Conservation (phyloP, 352 stramenopile species). For the Globisporangium radiosum region DNA sequence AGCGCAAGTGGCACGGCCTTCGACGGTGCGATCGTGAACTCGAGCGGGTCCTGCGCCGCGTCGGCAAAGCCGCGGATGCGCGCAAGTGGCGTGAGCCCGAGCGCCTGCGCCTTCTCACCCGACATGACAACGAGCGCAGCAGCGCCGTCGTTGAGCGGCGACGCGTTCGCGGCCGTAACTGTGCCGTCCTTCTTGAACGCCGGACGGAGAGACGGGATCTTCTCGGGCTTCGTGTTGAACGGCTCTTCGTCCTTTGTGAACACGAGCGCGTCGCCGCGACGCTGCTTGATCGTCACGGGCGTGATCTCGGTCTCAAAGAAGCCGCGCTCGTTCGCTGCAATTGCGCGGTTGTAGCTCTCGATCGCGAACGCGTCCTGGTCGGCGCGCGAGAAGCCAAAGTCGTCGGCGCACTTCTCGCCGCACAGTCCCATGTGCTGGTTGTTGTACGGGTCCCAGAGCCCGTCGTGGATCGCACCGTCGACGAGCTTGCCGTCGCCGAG, state of each 20-base stretch:
- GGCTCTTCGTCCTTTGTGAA: conserved; percentile 93
- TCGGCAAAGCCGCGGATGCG: conserved; percentile 80
- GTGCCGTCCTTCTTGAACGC: conserved; percentile 96
- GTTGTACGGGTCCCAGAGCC: conserved; percentile 97
- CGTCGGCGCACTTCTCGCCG: conserved; percentile 88
- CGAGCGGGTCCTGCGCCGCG: conserved; percentile 84
- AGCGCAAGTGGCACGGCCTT: conserved; percentile 93
- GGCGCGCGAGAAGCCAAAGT: conserved; percentile 34
- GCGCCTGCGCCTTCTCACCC: conserved; percentile 75
- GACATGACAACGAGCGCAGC: conserved; percentile 95
- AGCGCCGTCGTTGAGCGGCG: conserved; percentile 95
- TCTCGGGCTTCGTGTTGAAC: conserved; percentile 85
- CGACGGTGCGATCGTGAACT: conserved; percentile 96
- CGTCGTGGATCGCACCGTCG: conserved; percentile 93
- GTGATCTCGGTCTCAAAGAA: conserved; percentile 91
- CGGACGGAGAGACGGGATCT: conserved; percentile 85
- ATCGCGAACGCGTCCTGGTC: conserved; percentile 96
- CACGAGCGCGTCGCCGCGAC: conserved; percentile 47
- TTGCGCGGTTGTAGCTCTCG: conserved; percentile 86
- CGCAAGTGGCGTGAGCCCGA: conserved; percentile 71
- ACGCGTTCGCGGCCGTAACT: conserved; percentile 97
- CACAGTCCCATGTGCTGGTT: conserved; percentile 94
- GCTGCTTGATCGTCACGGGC: conserved; percentile 79
- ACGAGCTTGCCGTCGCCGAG: conserved; percentile 89
- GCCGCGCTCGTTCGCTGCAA: conserved; percentile 69